These are phyloP conservation scores for Camellia sinensis DNA, from an alignment of 148 eudicot genomes.

Conservation along the genomic window DNA sequence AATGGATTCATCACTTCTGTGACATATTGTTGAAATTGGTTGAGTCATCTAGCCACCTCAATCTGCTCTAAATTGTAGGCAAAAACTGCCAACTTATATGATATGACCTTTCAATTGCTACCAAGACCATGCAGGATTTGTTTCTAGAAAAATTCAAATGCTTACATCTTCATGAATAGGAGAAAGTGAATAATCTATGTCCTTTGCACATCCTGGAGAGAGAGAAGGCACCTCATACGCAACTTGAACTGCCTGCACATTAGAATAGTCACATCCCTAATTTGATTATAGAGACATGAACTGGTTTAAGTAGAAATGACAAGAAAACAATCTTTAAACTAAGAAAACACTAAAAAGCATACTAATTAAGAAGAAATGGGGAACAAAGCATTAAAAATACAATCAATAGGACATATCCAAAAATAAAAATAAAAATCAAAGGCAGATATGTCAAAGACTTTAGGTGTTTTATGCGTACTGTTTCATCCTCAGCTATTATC, in stretches of 20 bases:
- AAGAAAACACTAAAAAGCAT: not conserved
- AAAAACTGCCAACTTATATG: slow-evolving; percentile 23
- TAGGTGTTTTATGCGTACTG: slow-evolving; percentile 11
- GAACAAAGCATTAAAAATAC: not conserved
- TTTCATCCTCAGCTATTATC: slow-evolving; percentile 29
- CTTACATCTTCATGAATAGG: slow-evolving; percentile 59
- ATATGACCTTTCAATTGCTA: slow-evolving; percentile 2
- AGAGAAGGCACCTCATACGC: slow-evolving; percentile 21
- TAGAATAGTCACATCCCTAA: slow-evolving; percentile 35
- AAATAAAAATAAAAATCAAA: not conserved
- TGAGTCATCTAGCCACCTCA: not conserved
- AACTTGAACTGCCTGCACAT: slow-evolving; percentile 17
- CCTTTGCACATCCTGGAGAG: slow-evolving; percentile 16
- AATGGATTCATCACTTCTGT: not conserved
- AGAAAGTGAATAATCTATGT: slow-evolving; percentile 37
- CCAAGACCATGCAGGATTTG: not conserved
- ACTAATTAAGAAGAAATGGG: not conserved
- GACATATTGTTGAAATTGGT: not conserved
- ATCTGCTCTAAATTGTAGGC: slow-evolving; percentile 17
- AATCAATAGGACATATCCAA: not conserved
- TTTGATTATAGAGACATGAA: slow-evolving; percentile 11
- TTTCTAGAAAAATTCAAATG: slow-evolving; percentile 23
- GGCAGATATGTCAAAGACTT: not conserved
- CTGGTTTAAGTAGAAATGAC: slow-evolving; percentile 8
- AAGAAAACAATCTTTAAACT: not conserved